A percentile compares a stretch with the other conserved stretches of the same genome.
Conservation (phyloP, 2,329 filamentous ascomycete genomes). For the Colletotrichum endophyticum region DNA sequence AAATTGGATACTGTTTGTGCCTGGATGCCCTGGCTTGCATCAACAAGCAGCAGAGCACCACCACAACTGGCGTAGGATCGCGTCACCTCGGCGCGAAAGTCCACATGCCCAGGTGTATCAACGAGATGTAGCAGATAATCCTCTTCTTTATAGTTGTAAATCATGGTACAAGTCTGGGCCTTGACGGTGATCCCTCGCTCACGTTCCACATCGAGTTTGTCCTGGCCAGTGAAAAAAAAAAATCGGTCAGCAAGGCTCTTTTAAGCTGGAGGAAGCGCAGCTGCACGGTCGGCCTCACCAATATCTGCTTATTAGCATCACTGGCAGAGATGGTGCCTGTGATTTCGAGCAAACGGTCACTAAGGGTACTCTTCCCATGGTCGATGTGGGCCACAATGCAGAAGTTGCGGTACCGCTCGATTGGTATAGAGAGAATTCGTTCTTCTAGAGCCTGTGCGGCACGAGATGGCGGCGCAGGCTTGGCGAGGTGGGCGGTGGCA, state of each 20-base stretch:
- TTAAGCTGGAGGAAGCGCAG: no score
- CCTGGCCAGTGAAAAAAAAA: constrained; percentile 41
- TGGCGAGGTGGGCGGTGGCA: background rate
- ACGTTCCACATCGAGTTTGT: constrained; percentile 95
- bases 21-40: constrained; percentile 95
- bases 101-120: constrained; percentile 96
- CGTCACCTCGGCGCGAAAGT: constrained; percentile 95
- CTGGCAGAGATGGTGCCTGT: constrained; percentile 91
- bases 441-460: constrained; percentile 48
- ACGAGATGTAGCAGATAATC: constrained; percentile 96
- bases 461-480: constrained; percentile 20
- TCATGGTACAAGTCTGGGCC: constrained; percentile 97
- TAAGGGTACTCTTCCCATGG: constrained; percentile 96
- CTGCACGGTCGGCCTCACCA: constrained; percentile 44
- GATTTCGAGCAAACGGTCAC: constrained; percentile 88
- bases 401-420: constrained; percentile 88
- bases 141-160: constrained; percentile 83
- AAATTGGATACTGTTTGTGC: constrained; percentile 99
- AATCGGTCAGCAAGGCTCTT: background rate
- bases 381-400: constrained; percentile 99
- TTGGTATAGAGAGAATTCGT: constrained; percentile 76
- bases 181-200: constrained; percentile 96
- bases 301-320: constrained; percentile 85
- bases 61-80: constrained; percentile 96
- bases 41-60: constrained; percentile 88